These are phyloP conservation scores for Eustoma russellianum DNA, from an alignment of 257 asterid genomes.

Conservation along the genomic window DNA sequence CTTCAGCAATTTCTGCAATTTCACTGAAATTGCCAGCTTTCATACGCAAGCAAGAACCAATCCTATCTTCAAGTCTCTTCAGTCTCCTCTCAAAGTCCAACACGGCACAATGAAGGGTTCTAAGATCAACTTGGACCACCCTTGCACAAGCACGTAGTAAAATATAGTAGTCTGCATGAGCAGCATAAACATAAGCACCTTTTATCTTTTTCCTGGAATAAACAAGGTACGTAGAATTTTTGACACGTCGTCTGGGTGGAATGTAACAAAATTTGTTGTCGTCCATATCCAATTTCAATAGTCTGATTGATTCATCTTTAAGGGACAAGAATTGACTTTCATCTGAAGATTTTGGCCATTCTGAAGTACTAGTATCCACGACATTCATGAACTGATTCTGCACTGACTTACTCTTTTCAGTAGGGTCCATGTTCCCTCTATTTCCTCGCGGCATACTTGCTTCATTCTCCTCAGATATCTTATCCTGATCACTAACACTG, in stretches of 20 bases:
- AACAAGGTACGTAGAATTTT: slow-evolving; percentile 31
- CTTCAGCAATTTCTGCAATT: neutral
- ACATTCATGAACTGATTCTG: slow-evolving; percentile 7
- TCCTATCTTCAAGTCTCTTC: slow-evolving; percentile 47
- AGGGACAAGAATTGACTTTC: slow-evolving; percentile 10
- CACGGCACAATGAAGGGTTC: slow-evolving; percentile 62
- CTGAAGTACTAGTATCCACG: slow-evolving; percentile 1
- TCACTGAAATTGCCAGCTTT: slow-evolving; percentile 17
- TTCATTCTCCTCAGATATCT: slow-evolving; percentile 12
- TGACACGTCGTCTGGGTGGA: slow-evolving; percentile 38
- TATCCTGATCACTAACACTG: slow-evolving; percentile 1
- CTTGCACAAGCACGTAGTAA: slow-evolving; percentile 71
- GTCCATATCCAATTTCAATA: slow-evolving; percentile 60
- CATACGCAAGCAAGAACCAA: slow-evolving; percentile 24
- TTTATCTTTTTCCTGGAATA: slow-evolving; percentile 48
- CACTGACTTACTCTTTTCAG: slow-evolving; percentile 6
- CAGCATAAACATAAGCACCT: slow-evolving; percentile 40
- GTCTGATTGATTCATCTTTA: slow-evolving; percentile 33
- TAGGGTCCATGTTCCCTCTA: neutral
- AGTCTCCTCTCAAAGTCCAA: slow-evolving; percentile 60
- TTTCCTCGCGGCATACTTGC: slow-evolving; percentile 7
- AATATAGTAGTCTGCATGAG: slow-evolving; percentile 76
- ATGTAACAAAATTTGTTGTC: slow-evolving; percentile 53
- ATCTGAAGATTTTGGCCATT: slow-evolving; percentile 10
- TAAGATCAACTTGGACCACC: slow-evolving; percentile 53